Base-by-base conservation (phyloP, 164 flowering plant genomes). In the Aristolochia fimbriata region DNA sequence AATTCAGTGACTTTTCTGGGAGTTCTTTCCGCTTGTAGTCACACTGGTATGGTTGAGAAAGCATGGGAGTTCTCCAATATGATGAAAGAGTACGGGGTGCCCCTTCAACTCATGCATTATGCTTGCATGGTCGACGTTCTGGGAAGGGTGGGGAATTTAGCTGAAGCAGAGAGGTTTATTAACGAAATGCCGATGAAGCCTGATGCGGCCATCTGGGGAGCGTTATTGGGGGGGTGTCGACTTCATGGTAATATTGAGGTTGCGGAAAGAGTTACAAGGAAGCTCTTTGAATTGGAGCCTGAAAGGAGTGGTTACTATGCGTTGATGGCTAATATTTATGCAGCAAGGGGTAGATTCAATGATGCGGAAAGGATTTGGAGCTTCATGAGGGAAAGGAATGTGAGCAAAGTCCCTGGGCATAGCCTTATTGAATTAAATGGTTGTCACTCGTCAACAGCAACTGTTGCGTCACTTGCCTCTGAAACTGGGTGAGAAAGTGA, bases 111-210 rank as follows among this genome's bases (percentile, higher is more conserved):
- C 55, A 69, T 63, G 64, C 72, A 69, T 37, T 69, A 69, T 54
- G 63, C 64, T 54, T 69, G 72, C 51, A 59, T 69, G 68, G 72
- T 64, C 22, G 68, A 69, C 47, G 62, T 61, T 53, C 55, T 69
- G 21, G 60, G 67, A n/a, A 69, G 72, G 52, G 72, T 57, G 14
- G 72, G 68, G 50, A 60, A 27, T 25, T 37, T 69, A 25, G 51
- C 25, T 16, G 72, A 69, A 56, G 72, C 72, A 19, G 72, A 69
- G 72, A 64, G 45, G 62, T 63, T 69, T 49, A 37, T 63, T 27
- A 48, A 21, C 16, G 64, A 64, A 19, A 69, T 64, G 64, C 68
- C 72, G 31, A 46, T 69, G 57, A 41, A 64, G 47, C 63, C 68
- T 17, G 72, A 69, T 64, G 72, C 57, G 13, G 68, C 68, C 25